A percentile compares a stretch with the other conserved stretches of the same genome.
phyloP scores from a whole-genome alignment of 106 monocot genomes.

The Dendrobium huoshanense region DNA sequence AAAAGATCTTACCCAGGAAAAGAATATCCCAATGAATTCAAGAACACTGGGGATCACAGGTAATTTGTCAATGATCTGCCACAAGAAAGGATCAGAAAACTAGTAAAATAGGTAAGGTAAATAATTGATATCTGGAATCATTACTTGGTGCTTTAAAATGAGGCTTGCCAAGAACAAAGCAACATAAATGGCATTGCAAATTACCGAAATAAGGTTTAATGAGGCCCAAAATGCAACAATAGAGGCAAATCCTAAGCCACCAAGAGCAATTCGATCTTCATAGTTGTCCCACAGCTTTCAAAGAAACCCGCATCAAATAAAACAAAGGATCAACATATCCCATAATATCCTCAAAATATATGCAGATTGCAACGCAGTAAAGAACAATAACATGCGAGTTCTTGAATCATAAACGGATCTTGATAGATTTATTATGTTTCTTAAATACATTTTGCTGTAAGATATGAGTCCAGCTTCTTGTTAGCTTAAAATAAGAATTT shows the following conservation, averaged over 20 bases:
- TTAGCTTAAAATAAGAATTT: too few relatives aligned
- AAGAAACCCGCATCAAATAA: background rate
- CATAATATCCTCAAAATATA: background rate
- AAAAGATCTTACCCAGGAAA: constrained; percentile 53
- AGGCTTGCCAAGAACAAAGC: too few relatives aligned
- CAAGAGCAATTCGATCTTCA: constrained; percentile 77
- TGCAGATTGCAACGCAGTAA: background rate
- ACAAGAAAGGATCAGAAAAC: background rate
- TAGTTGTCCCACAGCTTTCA: constrained; percentile 52
- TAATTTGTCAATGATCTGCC: constrained; percentile 80
- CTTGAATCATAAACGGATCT: background rate
- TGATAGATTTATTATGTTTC: background rate
- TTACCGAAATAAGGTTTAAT: constrained; percentile 60
- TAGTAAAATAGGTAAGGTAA: constrained; percentile 2
- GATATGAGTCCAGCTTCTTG: too few relatives aligned
- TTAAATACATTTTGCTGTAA: too few relatives aligned
- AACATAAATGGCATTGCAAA: background rate
- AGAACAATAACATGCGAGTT: background rate
- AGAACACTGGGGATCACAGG: constrained; percentile 54
- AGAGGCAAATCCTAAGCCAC: constrained; percentile 73
- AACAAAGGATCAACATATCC: background rate
- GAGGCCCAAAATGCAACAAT: constrained; percentile 77
- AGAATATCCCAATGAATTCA: constrained; percentile 77
- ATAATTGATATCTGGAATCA: background rate
- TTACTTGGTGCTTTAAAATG: too few relatives aligned